These are phyloP conservation scores for Tremella yokohamensis DNA, from an alignment of 768 basidiomycete genomes.

Conservation along the genomic window DNA sequence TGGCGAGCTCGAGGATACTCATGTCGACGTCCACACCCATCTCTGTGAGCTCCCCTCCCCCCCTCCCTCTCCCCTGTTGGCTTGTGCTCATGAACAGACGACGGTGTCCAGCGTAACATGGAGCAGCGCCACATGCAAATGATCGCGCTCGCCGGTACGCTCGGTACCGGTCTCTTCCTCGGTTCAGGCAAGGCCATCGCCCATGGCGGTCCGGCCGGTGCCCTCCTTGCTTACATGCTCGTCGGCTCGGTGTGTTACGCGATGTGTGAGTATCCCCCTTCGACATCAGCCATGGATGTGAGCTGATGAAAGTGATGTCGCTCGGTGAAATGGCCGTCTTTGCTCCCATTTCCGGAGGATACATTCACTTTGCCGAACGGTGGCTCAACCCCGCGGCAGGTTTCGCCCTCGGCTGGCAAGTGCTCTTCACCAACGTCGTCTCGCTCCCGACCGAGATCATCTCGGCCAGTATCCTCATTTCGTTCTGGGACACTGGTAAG, in stretches of 20 bases:
- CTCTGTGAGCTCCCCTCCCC: conserved; percentile 19
- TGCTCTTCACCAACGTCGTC: conserved; percentile 10
- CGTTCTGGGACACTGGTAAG: conserved; percentile 31
- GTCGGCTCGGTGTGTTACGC: conserved; percentile 26
- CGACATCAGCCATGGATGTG: conserved; percentile 57
- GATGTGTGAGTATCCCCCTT: conserved; percentile 20
- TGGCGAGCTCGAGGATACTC: conserved; percentile 14
- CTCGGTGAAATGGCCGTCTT: conserved; percentile 76
- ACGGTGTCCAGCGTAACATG: conserved; percentile 65
- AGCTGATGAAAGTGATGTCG: conserved; percentile 57
- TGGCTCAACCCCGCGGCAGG: conserved; percentile 11
- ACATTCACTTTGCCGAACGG: conserved; percentile 54
- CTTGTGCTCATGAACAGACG: conserved; percentile 40
- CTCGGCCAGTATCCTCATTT: conserved; percentile 25
- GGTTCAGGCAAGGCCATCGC: conserved; percentile 30
- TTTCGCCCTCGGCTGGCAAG: conserved; percentile 13
- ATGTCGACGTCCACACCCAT: conserved; percentile 30
- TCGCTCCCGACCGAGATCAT: conserved; percentile 41
- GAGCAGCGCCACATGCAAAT: conserved; percentile 38
- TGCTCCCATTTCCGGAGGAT: conserved; percentile 66
- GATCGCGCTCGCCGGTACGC: conserved; percentile 30
- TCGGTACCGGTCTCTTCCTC: conserved; percentile 26
- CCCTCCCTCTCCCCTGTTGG: not conserved
- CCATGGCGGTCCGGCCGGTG: conserved; percentile 31
- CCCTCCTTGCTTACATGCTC: conserved; percentile 23